Evolutionary conservation across 2,329 filamentous ascomycete genomes (phyloP), one percentile per base, ranked within the genome.

Genomic region (Sporothrix brasiliensis): DNA sequence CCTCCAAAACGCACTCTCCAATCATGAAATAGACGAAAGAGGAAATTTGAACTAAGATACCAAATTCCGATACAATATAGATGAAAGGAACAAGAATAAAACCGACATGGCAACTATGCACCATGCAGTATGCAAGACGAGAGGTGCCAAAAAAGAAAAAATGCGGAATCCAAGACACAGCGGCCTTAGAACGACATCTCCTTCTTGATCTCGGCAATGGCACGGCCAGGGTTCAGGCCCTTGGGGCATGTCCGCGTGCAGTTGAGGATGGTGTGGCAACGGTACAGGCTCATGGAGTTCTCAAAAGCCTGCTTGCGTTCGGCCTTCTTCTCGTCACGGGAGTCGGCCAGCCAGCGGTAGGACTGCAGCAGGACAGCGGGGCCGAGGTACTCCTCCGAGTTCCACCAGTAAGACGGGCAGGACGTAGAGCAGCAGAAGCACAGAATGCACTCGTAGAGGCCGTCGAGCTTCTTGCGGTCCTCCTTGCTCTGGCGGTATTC

Each of bases 321-420:
- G 71, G 87, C 89, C 77, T 86, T 96, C 81, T 88, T 89, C 88
- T 97, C 91, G 80, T 99, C 95, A 82, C 95, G 91, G 56, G 92
- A 96, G 81, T 99, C 95, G 79, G 90, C 91, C 75, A 99, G 87
- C 95, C 95, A 99, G 79, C 94, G 90, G 89, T 98, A 99, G 10
- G 93, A 97, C 84, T 99, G 95, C 75, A 99, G 89, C 68, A 99
- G 91, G 73, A 99, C 92, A 75, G 95, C 95, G 72, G 95, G 95
- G 74, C 95, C 95, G 67, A 99, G 92, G 85, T 99, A 99, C 83
- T 98, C 94, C 84, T 98, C 94, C 76, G 91, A 90, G 86, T 99
- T 99, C 95, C 95, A 99, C 95, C 95, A 99, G 87, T 99, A 99
- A 21, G 93, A 97, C n/a, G 95, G 95, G 87, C 95, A 99, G 61